Conservation (phyloP, 495 filamentous ascomycete genomes). For the Neurospora sp. region DNA sequence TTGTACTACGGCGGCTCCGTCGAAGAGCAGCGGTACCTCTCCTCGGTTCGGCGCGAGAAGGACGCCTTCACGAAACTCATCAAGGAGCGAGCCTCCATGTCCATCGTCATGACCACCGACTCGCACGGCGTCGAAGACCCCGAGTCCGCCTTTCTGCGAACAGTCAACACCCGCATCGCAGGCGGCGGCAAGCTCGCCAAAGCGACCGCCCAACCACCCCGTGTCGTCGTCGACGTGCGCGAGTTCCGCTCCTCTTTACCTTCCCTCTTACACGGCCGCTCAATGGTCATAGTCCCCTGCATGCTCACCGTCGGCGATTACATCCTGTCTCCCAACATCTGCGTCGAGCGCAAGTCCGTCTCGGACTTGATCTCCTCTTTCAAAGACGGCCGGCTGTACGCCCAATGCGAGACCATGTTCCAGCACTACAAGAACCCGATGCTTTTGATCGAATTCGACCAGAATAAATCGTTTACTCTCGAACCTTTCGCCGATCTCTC, state of each 20-base stretch:
- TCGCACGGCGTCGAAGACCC: constrained; percentile 54
- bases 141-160: constrained; percentile 87
- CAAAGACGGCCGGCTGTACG: constrained; percentile 81
- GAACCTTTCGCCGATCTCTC: constrained; percentile 82
- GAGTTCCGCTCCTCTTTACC: constrained; percentile 92
- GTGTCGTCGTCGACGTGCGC: constrained; percentile 88
- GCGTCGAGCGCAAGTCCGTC: constrained; percentile 88
- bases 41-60: constrained; percentile 81
- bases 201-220: constrained; percentile 83
- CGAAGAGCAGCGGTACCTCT: constrained; percentile 91
- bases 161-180: constrained; percentile 92
- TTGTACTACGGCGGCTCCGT: constrained; percentile 92
- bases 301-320: constrained; percentile 97
- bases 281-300: constrained; percentile 78
- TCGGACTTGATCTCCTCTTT: constrained; percentile 86
- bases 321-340: constrained; percentile 80
- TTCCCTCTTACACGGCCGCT: constrained; percentile 79
- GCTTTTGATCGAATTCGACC: constrained; percentile 94
- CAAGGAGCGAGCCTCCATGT: constrained; percentile 87
- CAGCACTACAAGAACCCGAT: constrained; percentile 84
- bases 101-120: constrained; percentile 68
- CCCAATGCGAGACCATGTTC: constrained; percentile 89
- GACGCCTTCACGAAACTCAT: constrained; percentile 91
- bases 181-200: constrained; percentile 68
- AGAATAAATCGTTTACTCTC: constrained; percentile 92